phyloP scores from a whole-genome alignment of 805 yeast species.

The Yamadazyma tumulicola region DNA sequence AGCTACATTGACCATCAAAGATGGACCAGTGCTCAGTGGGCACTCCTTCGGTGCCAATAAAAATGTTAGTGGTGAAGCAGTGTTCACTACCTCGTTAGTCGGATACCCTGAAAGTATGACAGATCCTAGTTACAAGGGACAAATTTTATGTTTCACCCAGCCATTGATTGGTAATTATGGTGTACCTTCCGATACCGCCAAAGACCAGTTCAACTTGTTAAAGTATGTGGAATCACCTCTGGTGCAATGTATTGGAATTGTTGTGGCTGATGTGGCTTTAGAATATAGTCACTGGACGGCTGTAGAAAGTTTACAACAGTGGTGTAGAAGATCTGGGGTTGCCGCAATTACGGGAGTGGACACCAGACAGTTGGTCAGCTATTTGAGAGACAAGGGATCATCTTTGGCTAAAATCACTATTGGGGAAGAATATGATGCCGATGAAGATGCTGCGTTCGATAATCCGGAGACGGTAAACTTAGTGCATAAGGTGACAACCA shows the following conservation, averaged over 20 bases:
- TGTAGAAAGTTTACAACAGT: slow-evolving; percentile 86
- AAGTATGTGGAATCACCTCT: slow-evolving; percentile 89
- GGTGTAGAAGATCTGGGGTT: slow-evolving; percentile 96
- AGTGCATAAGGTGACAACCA: slow-evolving; percentile 92
- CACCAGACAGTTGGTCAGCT: slow-evolving; percentile 90
- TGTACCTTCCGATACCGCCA: slow-evolving; percentile 80
- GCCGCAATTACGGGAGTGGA: slow-evolving; percentile 96
- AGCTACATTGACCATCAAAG: slow-evolving; percentile 86
- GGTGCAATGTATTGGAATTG: slow-evolving; percentile 93
- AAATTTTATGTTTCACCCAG: slow-evolving; percentile 93
- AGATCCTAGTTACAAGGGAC: slow-evolving; percentile 97
- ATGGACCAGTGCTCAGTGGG: slow-evolving; percentile 92
- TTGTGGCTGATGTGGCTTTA: slow-evolving; percentile 93
- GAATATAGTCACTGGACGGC: slow-evolving; percentile 99
- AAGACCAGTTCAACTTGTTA: slow-evolving; percentile 81
- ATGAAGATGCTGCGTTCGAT: slow-evolving; percentile 82
- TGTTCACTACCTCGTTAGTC: slow-evolving; percentile 94
- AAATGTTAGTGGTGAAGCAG: slow-evolving; percentile 94
- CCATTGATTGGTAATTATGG: slow-evolving; percentile 98
- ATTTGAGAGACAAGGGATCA: slow-evolving; percentile 94
- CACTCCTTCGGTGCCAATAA: slow-evolving; percentile 94
- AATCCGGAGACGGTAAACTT: slow-evolving; percentile 89
- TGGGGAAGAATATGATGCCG: slow-evolving; percentile 89
- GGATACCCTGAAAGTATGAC: slow-evolving; percentile 99
- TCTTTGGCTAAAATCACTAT: slow-evolving; percentile 85